Percentiles rank a stretch among this genome's conserved stretches.
Evolutionary conservation across 768 basidiomycete species (phyloP).

Genomic region (Termitomyces titanicus): DNA sequence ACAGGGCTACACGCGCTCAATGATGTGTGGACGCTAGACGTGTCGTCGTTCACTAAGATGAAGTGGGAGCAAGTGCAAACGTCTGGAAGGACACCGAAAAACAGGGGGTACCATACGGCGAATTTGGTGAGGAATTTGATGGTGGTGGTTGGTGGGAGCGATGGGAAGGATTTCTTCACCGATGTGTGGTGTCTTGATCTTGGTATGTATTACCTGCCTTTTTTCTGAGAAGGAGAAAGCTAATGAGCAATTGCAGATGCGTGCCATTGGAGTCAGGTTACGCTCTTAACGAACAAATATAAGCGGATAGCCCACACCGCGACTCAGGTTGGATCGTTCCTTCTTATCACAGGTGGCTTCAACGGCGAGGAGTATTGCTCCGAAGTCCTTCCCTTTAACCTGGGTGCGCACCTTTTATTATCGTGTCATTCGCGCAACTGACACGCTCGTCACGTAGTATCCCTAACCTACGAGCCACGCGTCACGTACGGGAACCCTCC

Average conservation of each 20-base stretch:
- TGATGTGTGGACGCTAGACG: constrained; percentile 86
- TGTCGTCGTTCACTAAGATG: constrained; percentile 29
- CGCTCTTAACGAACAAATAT: constrained; percentile 35
- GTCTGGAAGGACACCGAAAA: constrained; percentile 49
- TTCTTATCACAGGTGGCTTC: constrained; percentile 89
- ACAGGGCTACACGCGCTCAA: constrained; percentile 88
- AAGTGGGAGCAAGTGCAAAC: constrained; percentile 51
- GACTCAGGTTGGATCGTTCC: constrained; percentile 88
- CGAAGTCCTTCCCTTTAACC: constrained; percentile 81
- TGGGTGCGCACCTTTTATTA: constrained; percentile 47
- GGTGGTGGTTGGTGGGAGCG: constrained; percentile 89
- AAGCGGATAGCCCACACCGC: constrained; percentile 81
- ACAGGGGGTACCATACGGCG: constrained; percentile 88
- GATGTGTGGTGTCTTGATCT: constrained; percentile 88
- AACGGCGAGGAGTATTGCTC: constrained; percentile 71
- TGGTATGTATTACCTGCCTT: constrained; percentile 43
- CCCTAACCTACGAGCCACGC: constrained; percentile 81
- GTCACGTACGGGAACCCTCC: constrained; percentile 64
- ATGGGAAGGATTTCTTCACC: constrained; percentile 83
- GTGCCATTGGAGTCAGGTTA: constrained; percentile 43
- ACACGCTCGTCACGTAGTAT: constrained; percentile 45
- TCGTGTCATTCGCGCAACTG: not conserved
- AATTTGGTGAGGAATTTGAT: constrained; percentile 83
- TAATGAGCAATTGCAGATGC: constrained; percentile 31
- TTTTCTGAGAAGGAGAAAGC: not conserved